Percentiles rank a stretch among this genome's conserved stretches.
Evolutionary conservation across 495 filamentous ascomycete species (phyloP).

Genomic region (Podospora pseudopauciseta): DNA sequence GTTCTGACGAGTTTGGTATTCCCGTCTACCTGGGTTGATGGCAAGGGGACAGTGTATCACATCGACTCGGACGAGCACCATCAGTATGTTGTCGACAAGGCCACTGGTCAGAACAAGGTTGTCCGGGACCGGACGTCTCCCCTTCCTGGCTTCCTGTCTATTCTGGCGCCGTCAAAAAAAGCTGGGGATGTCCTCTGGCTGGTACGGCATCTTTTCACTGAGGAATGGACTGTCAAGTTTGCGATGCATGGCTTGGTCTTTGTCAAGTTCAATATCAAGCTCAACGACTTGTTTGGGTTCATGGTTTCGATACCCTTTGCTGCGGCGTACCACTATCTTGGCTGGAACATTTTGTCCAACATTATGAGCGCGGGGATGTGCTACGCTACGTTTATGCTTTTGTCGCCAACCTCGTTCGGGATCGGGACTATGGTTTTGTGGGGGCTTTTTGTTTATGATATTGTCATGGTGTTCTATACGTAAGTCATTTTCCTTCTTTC

Average conservation of each 20-base stretch:
- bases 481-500: slow-evolving; percentile 31
- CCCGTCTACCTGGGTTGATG: slow-evolving; percentile 56
- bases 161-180: slow-evolving; percentile 24
- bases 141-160: slow-evolving; percentile 42
- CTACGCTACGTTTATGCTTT: slow-evolving; percentile 73
- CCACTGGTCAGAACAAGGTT: slow-evolving; percentile 17
- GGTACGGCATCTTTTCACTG: slow-evolving; percentile 40
- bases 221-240: slow-evolving; percentile 47
- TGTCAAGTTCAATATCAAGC: slow-evolving; percentile 35
- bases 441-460: slow-evolving; percentile 89
- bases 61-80: slow-evolving; percentile 37
- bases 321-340: slow-evolving; percentile 64
- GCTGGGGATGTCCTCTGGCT: slow-evolving; percentile 38
- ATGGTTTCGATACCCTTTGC: slow-evolving; percentile 57
- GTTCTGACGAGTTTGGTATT: slow-evolving; percentile 68
- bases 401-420: slow-evolving; percentile 86
- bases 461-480: slow-evolving; percentile 97
- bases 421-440: slow-evolving; percentile 74
- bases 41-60: slow-evolving; percentile 42
- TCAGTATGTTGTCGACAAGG: slow-evolving; percentile 23
- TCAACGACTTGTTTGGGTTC: slow-evolving; percentile 52
- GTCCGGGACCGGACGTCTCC: slow-evolving; percentile 36
- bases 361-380: slow-evolving; percentile 81
- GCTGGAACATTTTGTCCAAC: slow-evolving; percentile 76
- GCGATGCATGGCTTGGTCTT: slow-evolving; percentile 37